Evolutionary conservation across 768 basidiomycete species (phyloP).

Genomic region (Boletus edulis): DNA sequence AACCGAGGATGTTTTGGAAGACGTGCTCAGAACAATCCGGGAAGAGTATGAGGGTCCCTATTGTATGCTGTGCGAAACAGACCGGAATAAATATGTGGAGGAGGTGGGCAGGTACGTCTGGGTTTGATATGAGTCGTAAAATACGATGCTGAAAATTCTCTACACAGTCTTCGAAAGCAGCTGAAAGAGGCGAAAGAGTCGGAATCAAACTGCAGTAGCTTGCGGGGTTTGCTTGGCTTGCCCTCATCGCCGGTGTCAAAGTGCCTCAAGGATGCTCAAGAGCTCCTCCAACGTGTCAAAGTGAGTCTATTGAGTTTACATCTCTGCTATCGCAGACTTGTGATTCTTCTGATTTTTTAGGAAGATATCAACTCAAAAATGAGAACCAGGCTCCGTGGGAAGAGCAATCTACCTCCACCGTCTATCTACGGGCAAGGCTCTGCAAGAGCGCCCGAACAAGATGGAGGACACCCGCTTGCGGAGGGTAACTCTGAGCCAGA

Average conservation of each 20-base stretch:
- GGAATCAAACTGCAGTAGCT: background rate
- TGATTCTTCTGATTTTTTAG: background rate
- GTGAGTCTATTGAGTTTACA: background rate
- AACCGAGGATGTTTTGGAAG: background rate
- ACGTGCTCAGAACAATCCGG: background rate
- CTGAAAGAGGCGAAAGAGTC: background rate
- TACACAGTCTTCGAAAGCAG: slow-evolving; percentile 5
- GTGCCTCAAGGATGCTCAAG: slow-evolving; percentile 2
- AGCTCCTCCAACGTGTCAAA: slow-evolving; percentile 2
- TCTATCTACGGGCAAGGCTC: background rate
- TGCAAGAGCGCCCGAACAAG: too few species aligned
- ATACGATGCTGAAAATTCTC: background rate
- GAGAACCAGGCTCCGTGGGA: slow-evolving; percentile 1
- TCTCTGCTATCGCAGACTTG: background rate
- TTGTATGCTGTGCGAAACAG: slow-evolving; percentile 2
- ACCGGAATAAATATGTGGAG: background rate
- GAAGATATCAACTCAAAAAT: background rate
- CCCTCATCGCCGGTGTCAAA: slow-evolving; percentile 5
- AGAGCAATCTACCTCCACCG: background rate
- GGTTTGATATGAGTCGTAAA: background rate
- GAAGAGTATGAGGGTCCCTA: background rate
- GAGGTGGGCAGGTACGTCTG: slow-evolving; percentile 6
- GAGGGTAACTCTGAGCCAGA: background rate
- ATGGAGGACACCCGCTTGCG: background rate
- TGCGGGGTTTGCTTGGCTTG: slow-evolving; percentile 1